Conservation (phyloP, 2,329 filamentous ascomycete genomes). For the Sporothrix brunneoviolacea region DNA sequence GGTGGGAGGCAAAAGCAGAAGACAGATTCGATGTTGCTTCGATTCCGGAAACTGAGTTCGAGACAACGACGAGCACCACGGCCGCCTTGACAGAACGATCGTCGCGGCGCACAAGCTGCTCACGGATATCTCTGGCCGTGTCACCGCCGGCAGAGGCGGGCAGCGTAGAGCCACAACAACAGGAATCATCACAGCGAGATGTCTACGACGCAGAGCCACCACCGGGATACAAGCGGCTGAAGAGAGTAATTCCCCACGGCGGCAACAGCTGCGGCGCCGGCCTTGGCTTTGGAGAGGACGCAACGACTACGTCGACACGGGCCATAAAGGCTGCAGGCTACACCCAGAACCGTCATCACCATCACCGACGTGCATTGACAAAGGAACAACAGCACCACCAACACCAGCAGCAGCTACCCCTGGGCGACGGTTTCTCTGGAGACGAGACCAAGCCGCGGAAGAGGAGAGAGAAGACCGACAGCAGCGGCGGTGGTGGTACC, state of each 20-base stretch:
- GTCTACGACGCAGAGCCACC: slow-evolving; percentile 14
- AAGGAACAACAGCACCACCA: neutral
- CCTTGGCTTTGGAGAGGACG: neutral
- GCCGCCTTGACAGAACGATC: too few species aligned
- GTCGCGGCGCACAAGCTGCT: neutral
- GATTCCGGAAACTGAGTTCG: neutral
- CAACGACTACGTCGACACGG: neutral
- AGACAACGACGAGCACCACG: neutral
- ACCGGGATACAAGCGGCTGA: slow-evolving; percentile 16
- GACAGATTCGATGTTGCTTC: neutral
- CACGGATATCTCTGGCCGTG: neutral
- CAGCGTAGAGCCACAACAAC: neutral
- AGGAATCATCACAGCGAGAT: neutral
- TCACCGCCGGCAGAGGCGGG: neutral
- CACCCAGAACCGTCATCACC: neutral
- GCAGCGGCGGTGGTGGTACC: neutral
- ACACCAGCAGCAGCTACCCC: neutral
- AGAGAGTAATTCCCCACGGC: too few species aligned
- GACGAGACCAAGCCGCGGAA: slow-evolving; percentile 13
- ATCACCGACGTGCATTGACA: neutral
- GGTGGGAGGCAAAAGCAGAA: too few species aligned
- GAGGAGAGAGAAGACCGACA: neutral
- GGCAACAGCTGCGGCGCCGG: neutral
- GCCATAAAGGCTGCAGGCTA: too few species aligned
- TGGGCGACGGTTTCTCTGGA: slow-evolving; percentile 18